Percentiles rank a stretch among this genome's conserved stretches.
phyloP scores from a whole-genome alignment of 768 basidiomycete genomes.

The Naganishia friedmannii region DNA sequence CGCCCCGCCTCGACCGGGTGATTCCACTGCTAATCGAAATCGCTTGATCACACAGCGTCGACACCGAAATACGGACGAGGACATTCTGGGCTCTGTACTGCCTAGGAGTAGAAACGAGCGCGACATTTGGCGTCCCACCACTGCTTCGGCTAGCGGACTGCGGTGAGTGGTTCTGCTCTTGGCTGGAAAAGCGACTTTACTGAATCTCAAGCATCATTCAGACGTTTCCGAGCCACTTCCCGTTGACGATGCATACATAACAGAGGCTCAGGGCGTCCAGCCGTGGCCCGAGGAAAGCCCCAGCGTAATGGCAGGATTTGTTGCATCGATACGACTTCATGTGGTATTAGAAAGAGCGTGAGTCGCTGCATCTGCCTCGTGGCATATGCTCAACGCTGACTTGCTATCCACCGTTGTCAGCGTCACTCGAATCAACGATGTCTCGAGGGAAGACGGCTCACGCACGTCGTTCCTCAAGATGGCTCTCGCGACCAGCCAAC shows the following conservation, averaged over 20 bases:
- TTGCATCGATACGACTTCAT: constrained; percentile 34
- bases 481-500: not conserved
- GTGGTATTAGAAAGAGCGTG: constrained; percentile 35
- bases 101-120: constrained; percentile 35
- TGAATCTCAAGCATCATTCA: constrained; percentile 8
- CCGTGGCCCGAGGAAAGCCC: constrained; percentile 29
- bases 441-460: not conserved
- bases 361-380: constrained; percentile 13
- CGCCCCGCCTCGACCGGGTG: not conserved
- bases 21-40: not conserved
- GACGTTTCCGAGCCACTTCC: constrained; percentile 34
- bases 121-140: constrained; percentile 34
- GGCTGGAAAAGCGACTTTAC: not conserved
- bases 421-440: constrained; percentile 32
- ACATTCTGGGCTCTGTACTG: constrained; percentile 37
- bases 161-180: constrained; percentile 22
- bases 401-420: constrained; percentile 7
- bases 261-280: constrained; percentile 29
- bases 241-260: constrained; percentile 35
- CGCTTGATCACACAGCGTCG: constrained; percentile 20
- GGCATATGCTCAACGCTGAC: not conserved
- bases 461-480: constrained; percentile 4
- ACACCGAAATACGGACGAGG: constrained; percentile 34
- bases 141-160: constrained; percentile 32
- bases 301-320: constrained; percentile 32